These are phyloP conservation scores for Malassezia sympodialis DNA, from an alignment of 1,284 basidiomycete species.

Conservation along the genomic window DNA sequence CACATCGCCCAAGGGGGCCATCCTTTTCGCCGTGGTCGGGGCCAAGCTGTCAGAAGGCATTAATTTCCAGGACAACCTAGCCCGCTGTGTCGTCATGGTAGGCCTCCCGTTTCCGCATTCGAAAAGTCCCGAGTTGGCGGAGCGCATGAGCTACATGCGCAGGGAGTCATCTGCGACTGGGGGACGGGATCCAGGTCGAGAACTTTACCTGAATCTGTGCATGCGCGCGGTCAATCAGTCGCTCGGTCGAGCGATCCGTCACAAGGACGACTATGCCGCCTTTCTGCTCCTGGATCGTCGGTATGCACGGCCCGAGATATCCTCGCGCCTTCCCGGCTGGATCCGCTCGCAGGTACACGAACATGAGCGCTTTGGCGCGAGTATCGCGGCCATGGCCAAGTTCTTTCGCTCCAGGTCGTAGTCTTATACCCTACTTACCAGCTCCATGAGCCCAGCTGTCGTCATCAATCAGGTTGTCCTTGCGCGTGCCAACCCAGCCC, in stretches of 20 bases:
- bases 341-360: constrained; percentile 61
- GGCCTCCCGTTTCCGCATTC: constrained; percentile 90
- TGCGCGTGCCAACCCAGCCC: constrained; percentile 4
- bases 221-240: constrained; percentile 96
- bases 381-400: constrained; percentile 57
- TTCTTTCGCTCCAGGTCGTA: constrained; percentile 23
- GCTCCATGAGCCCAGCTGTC: constrained; percentile 4
- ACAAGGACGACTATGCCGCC: constrained; percentile 39
- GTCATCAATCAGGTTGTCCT: constrained; percentile 7
- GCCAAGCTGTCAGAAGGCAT: constrained; percentile 94
- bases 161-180: constrained; percentile 5
- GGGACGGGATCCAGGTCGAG: constrained; percentile 21
- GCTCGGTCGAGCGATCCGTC: constrained; percentile 53
- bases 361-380: constrained; percentile 63
- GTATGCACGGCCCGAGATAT: constrained; percentile 33
- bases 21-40: constrained; percentile 74
- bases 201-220: constrained; percentile 53
- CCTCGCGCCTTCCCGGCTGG: constrained; percentile 49
- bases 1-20: constrained; percentile 27
- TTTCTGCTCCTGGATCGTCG: constrained; percentile 40
- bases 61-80: constrained; percentile 76
- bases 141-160: constrained; percentile 60
- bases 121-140: constrained; percentile 76
- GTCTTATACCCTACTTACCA: constrained; percentile 1
- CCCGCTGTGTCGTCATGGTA: constrained; percentile 71